A percentile compares a stretch with the other conserved stretches of the same genome.
Conservation (phyloP, 305 asterid species). For the Fraxinus sp. region DNA sequence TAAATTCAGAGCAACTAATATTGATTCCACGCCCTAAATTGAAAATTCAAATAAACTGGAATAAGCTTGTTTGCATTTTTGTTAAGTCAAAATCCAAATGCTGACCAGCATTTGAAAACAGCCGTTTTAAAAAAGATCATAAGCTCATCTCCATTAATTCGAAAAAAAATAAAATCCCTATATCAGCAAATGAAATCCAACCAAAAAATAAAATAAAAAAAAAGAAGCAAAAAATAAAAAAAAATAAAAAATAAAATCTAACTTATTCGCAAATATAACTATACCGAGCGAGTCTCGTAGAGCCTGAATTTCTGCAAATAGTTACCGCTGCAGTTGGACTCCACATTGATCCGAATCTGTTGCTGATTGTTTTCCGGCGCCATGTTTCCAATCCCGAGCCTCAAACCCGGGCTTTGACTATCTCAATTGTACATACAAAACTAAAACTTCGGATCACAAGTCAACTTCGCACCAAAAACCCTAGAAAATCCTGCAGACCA, state of each 20-base stretch:
- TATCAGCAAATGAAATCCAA: not conserved
- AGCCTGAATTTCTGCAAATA: constrained; percentile 70
- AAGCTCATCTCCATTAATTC: not conserved
- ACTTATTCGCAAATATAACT: not conserved
- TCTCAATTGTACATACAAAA: constrained; percentile 34
- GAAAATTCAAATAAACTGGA: not conserved
- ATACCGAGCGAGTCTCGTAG: constrained; percentile 82
- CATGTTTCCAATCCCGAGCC: constrained; percentile 60
- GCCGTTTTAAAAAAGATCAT: not conserved
- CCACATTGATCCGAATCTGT: constrained; percentile 32
- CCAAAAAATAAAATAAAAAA: not conserved
- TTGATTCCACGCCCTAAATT: constrained; percentile 12
- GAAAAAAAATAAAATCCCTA: not conserved
- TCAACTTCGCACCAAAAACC: constrained; percentile 35
- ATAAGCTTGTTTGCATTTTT: not conserved
- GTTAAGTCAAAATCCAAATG: constrained; percentile 9
- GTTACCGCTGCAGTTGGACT: constrained; percentile 22
- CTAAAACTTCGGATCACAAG: constrained; percentile 22
- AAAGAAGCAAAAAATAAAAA: not conserved
- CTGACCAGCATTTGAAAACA: constrained; percentile 6
- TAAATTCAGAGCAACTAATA: not conserved
- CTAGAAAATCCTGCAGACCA: constrained; percentile 29
- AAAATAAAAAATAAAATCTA: constrained; percentile 11
- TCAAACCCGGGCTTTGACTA: constrained; percentile 39
- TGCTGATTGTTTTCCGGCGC: constrained; percentile 33